Evolutionary conservation across 257 asterid genomes (phyloP).

Genomic region (Solanum rostratum): DNA sequence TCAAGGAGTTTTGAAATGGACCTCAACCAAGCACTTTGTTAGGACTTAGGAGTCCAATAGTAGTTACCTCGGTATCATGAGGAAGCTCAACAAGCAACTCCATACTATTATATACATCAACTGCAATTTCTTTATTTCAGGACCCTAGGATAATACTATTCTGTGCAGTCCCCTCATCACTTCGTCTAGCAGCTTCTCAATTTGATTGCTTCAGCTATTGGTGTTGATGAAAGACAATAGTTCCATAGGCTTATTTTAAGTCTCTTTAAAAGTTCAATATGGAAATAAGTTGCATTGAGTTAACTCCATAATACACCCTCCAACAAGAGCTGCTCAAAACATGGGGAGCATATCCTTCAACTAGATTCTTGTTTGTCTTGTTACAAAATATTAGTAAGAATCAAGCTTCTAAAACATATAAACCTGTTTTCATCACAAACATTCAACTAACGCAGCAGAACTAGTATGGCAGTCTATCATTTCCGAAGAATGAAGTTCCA

Average conservation of each 20-base stretch:
- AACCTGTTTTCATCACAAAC: not conserved
- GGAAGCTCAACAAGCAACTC: not conserved
- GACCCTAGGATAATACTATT: not conserved
- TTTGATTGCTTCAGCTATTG: not conserved
- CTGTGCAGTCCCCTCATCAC: not conserved
- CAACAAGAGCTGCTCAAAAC: not conserved
- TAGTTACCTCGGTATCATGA: not conserved
- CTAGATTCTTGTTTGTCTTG: not conserved
- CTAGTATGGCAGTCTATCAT: not conserved
- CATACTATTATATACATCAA: not conserved
- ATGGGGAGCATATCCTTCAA: not conserved
- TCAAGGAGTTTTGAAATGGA: conserved; percentile 22
- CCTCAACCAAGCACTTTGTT: conserved; percentile 7
- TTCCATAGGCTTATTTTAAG: not conserved
- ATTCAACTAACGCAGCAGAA: not conserved
- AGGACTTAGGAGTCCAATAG: conserved; percentile 20
- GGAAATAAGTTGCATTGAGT: not conserved
- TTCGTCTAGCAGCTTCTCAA: not conserved
- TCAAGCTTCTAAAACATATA: not conserved
- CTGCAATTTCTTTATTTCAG: not conserved
- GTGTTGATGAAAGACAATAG: not conserved
- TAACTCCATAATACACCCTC: not conserved
- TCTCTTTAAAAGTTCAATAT: not conserved
- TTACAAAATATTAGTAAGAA: not conserved
- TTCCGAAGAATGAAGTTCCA: not conserved